A percentile compares a stretch with the other conserved stretches of the same genome.
Conservation (phyloP, 1,284 basidiomycete genomes). For the Agroathelia rolfsii region DNA sequence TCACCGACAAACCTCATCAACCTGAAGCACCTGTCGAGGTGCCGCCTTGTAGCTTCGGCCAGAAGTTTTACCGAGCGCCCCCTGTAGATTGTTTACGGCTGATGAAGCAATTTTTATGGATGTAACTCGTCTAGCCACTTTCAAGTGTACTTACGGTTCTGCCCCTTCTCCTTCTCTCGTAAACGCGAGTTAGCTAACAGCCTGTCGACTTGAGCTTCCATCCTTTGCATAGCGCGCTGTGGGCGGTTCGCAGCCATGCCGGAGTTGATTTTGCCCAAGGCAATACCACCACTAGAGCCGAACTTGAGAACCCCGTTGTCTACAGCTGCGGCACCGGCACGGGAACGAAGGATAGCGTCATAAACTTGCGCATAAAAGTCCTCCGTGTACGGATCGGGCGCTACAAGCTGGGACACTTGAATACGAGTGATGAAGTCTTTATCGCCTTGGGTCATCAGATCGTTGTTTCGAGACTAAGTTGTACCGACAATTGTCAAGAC, state of each 20-base stretch:
- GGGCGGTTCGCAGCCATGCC: slow-evolving; percentile 60
- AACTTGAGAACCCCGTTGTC: slow-evolving; percentile 79
- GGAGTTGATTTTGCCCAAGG: slow-evolving; percentile 55
- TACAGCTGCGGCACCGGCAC: slow-evolving; percentile 47
- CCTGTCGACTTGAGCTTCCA: slow-evolving; percentile 95
- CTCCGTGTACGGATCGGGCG: slow-evolving; percentile 92
- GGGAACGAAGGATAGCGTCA: slow-evolving; percentile 70
- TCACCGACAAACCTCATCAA: too few relatives aligned
- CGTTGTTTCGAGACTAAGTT: slow-evolving; percentile 96
- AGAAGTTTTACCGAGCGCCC: slow-evolving; percentile 90
- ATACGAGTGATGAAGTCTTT: slow-evolving; percentile 99
- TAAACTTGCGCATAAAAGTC: slow-evolving; percentile 99
- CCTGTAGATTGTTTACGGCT: slow-evolving; percentile 81
- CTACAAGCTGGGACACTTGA: slow-evolving; percentile 95
- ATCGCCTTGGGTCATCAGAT: slow-evolving; percentile 97
- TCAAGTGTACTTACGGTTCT: slow-evolving; percentile 46
- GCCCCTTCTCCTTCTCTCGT: slow-evolving; percentile 73
- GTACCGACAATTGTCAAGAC: slow-evolving; percentile 9
- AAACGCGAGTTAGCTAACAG: slow-evolving; percentile 89
- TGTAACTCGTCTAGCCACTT: neutral
- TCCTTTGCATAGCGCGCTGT: slow-evolving; percentile 91
- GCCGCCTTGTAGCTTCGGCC: slow-evolving; percentile 88
- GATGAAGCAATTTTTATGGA: slow-evolving; percentile 6
- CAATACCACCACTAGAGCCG: slow-evolving; percentile 71
- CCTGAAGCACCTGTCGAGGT: slow-evolving; percentile 91